Evolutionary conservation across 2,329 filamentous ascomycete species (phyloP), one percentile per base, ranked within the genome.

Genomic region (Hypoxylon sp.): DNA sequence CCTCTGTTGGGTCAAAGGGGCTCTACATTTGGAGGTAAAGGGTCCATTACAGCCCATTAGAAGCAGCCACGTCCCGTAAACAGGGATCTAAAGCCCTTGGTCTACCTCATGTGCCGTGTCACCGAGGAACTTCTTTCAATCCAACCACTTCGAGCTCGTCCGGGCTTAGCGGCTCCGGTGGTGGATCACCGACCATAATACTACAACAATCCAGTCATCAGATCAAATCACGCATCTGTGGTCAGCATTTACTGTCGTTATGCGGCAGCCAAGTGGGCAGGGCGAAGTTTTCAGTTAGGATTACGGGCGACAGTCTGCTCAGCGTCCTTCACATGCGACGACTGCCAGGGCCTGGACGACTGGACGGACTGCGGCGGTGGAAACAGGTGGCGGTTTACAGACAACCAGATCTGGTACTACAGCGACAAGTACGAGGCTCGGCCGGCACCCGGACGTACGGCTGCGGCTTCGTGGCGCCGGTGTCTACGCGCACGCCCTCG

Each of bases 251-350:
- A 6, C 15, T 13, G 2, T 11, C 37, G 20, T 44, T 19, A 2
- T 26, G 22, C 8, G 56, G 22, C 6, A 53, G 34, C 11, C 2
- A 30, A 1, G 28, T 22, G 22, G 58, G 62, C 46, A 59, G 34
- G 11, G 58, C 51, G 19, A 62, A 51, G n/a, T 48, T 67, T 19
- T 67, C 64, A 6, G 51, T 49, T 20, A 61, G 47, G 34, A 68
- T 61, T 11, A 64, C n/a, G n/a, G n/a, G 8, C 15, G 37, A 41
- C 37, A n/a, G 37, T 41, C 15, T 41, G 37, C 37, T 2, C 37
- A n/a, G 37, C 37, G 6, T 10, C 6, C 15, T 41, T 41, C 37
- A 41, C 37, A n/a, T 41, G 37, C 37, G 17, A 19, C 6, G 37
- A 41, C 37, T 41, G 37, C 37, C 37, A 41, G 37, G 37, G 37